These are phyloP conservation scores for Globomyces pollinis-pini DNA, from an alignment of 192 early-diverging fungal genomes.

Conservation along the genomic window DNA sequence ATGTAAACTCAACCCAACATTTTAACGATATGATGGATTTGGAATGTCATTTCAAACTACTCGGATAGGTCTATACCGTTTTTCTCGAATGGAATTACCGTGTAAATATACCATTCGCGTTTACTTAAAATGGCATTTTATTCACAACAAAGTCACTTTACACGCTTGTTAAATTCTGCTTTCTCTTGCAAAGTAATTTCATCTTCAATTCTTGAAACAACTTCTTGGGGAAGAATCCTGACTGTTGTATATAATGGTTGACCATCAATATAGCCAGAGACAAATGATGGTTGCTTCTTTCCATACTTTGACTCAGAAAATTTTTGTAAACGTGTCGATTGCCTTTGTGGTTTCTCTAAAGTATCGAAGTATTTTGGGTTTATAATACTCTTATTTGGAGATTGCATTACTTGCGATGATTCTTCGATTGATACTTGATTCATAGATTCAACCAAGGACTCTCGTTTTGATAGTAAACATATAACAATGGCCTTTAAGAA, in stretches of 20 bases:
- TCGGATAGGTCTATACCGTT: too few species aligned
- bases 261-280: constrained; percentile 1
- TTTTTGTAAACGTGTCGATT: not conserved
- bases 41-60: too few species aligned
- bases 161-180: not conserved
- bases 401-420: not conserved
- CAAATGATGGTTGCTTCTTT: not conserved
- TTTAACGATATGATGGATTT: too few species aligned
- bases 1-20: too few species aligned
- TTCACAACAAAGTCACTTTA: not conserved
- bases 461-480: not conserved
- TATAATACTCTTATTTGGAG: not conserved
- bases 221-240: not conserved
- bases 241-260: not conserved
- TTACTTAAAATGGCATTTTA: too few species aligned
- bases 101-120: too few species aligned
- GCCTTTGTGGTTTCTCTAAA: not conserved
- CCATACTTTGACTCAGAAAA: not conserved
- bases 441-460: not conserved
- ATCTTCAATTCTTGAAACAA: not conserved
- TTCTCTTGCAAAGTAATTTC: not conserved
- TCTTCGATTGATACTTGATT: not conserved
- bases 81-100: too few species aligned
- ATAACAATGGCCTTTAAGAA: constrained; percentile 2
- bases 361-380: not conserved